These are phyloP conservation scores for Mortierella sp. DNA, from an alignment of 371 early-diverging fungal species.

Conservation along the genomic window DNA sequence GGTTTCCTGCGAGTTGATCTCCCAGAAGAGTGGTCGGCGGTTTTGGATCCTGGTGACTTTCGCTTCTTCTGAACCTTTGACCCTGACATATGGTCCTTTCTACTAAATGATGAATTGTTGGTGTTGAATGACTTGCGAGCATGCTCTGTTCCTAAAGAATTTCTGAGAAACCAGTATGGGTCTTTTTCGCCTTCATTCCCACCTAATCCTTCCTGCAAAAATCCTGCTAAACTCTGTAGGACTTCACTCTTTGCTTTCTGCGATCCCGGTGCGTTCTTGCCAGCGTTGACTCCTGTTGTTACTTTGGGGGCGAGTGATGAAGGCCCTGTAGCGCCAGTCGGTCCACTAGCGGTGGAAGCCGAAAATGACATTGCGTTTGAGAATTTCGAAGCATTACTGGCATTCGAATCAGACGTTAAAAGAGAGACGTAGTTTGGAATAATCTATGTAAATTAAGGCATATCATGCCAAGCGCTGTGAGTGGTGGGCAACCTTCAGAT, in stretches of 20 bases:
- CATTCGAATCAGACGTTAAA: constrained; percentile 57
- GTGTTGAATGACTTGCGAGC: constrained; percentile 61
- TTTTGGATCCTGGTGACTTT: not conserved
- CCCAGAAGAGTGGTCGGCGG: constrained; percentile 3
- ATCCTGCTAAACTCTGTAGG: constrained; percentile 50
- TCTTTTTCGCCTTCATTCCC: constrained; percentile 50
- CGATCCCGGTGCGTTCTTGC: constrained; percentile 52
- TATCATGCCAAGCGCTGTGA: not conserved
- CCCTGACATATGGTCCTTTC: constrained; percentile 2
- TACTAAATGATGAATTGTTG: constrained; percentile 12
- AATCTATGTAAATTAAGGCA: constrained; percentile 45
- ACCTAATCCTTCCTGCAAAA: constrained; percentile 50
- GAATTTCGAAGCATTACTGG: constrained; percentile 41
- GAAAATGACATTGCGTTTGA: constrained; percentile 49
- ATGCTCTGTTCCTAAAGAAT: constrained; percentile 62
- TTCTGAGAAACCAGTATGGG: constrained; percentile 66
- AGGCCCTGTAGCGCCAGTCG: constrained; percentile 23
- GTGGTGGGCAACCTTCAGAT: not conserved
- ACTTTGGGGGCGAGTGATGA: constrained; percentile 12
- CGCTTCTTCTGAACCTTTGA: constrained; percentile 17
- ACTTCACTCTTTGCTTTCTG: constrained; percentile 49
- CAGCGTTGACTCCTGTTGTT: constrained; percentile 30
- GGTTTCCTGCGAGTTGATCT: constrained; percentile 26
- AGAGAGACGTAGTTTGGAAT: constrained; percentile 67
- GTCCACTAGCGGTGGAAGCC: constrained; percentile 25